Percentiles rank a stretch among this genome's conserved stretches.
These are phyloP conservation scores for Medicago arabica DNA, from an alignment of 306 rosid genomes.

Conservation along the genomic window DNA sequence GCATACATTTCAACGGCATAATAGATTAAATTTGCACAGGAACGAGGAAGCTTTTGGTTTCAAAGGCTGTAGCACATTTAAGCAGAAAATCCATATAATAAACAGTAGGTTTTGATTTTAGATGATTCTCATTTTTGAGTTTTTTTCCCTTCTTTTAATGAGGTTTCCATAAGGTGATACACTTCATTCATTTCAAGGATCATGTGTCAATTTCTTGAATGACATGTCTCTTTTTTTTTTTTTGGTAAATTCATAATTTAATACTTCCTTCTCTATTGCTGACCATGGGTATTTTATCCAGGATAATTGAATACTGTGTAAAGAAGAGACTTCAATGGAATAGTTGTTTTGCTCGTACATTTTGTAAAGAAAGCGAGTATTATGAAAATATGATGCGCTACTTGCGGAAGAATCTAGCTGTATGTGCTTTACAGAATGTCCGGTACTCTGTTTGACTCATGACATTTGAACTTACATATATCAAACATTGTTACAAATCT, in stretches of 20 bases:
- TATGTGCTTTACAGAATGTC: constrained; percentile 49
- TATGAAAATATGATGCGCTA: constrained; percentile 91
- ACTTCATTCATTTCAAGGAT: constrained; percentile 21
- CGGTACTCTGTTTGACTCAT: constrained; percentile 34
- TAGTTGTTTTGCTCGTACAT: constrained; percentile 73
- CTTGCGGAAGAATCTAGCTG: constrained; percentile 86
- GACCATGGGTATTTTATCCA: constrained; percentile 51
- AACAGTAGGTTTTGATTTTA: constrained; percentile 25
- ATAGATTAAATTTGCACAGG: background rate
- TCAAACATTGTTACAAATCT: constrained; percentile 28
- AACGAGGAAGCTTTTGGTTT: too few species aligned
- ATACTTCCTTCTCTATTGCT: background rate
- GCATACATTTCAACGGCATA: background rate
- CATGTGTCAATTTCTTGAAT: constrained; percentile 17
- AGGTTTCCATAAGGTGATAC: constrained; percentile 9
- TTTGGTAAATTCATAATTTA: constrained; percentile 1
- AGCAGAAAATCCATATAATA: background rate
- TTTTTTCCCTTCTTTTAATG: background rate
- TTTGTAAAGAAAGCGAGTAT: constrained; percentile 84
- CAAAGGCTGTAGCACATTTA: too few species aligned
- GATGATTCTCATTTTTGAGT: background rate
- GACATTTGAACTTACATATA: constrained; percentile 25
- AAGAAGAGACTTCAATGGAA: constrained; percentile 91
- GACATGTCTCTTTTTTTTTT: background rate
- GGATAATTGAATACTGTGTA: constrained; percentile 79